Percentiles rank a stretch among this genome's conserved stretches.
These are phyloP conservation scores for Gyrodon lividus DNA, from an alignment of 768 basidiomycete species.

Conservation along the genomic window DNA sequence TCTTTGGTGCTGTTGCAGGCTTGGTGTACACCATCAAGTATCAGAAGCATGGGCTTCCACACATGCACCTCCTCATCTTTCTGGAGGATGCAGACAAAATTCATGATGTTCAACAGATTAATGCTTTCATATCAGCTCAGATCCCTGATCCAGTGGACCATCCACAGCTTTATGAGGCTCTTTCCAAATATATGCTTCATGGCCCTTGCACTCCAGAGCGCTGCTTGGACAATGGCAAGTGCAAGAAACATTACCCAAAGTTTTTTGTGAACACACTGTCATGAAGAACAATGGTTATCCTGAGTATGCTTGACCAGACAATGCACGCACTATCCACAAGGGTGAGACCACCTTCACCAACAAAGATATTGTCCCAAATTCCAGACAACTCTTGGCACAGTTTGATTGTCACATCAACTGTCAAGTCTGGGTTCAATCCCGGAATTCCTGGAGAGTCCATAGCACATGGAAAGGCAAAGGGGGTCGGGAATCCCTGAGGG, in stretches of 20 bases:
- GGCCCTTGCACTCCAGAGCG: constrained; percentile 39
- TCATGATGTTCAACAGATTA: constrained; percentile 34
- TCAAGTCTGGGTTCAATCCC: no score
- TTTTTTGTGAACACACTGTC: constrained; percentile 33
- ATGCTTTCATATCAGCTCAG: constrained; percentile 40
- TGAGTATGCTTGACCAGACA: constrained; percentile 32
- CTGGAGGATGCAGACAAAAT: constrained; percentile 34
- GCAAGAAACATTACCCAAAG: constrained; percentile 44
- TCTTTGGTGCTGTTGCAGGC: constrained; percentile 43
- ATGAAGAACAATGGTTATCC: constrained; percentile 42
- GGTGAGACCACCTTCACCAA: constrained; percentile 32
- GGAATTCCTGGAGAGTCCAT: no score
- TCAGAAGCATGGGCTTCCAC: constrained; percentile 56
- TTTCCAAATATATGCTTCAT: constrained; percentile 37
- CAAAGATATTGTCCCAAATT: constrained; percentile 42
- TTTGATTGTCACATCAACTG: no score
- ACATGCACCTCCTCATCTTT: constrained; percentile 51
- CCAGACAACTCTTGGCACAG: constrained; percentile 36
- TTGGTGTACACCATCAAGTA: constrained; percentile 55
- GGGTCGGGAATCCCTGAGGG: no score
- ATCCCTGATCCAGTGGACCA: constrained; percentile 41
- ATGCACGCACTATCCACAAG: constrained; percentile 31
- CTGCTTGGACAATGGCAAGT: constrained; percentile 19
- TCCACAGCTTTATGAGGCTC: constrained; percentile 37
- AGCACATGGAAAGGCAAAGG: no score